Evolutionary conservation across 148 eudicot genomes (phyloP), one percentile per base, ranked within the genome.

Genomic region (Cornus controversa): DNA sequence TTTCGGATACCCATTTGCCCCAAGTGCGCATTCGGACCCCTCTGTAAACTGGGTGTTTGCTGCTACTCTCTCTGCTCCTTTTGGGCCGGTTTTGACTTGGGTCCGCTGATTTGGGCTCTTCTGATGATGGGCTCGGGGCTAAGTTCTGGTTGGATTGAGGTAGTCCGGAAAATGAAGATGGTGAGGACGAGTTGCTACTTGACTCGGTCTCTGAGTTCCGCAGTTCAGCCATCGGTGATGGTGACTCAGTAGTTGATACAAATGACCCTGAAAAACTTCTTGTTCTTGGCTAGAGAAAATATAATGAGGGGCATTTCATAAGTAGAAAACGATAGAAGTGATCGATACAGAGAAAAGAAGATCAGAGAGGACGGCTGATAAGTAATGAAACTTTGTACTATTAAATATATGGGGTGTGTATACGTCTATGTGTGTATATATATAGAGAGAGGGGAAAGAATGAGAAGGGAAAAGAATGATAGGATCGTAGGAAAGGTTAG

Each of bases 1-100:
- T 91, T 68, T 91, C 94, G 29, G 94, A 91, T 0, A 91, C 94
- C 92, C 91, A 91, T 27, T 91, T 91, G 0, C 94, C 94, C 94
- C 94, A 91, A 0, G 94, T 84, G 27, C 94, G 68, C 86, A 79
- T 91, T 67, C 94, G 80, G 15, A 91, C 92, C n/a, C 94, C 94
- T 25, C 94, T 79, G 72, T 89, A 91, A 0, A 84, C 86, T 0
- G 91, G 92, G 81, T 89, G 94, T 10, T 87, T 89, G 1, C 74
- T 82, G 37, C 81, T 80, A 24, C 23, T 63, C 40, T 57, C 80
- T 26, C 74, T 57, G 69, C 16, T 4, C 58, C 75, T 77, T 57
- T 70, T 77, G 45, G 66, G 66, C 34, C 34, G 66, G 63, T 6
- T 67, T 40, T 40, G 69, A 37, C 5, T 36, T 15, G 71, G 53